Evolutionary conservation across 176 grass and related monocot species (phyloP), one percentile per base, ranked within the genome.

Genomic region (Ensete ventricosum): DNA sequence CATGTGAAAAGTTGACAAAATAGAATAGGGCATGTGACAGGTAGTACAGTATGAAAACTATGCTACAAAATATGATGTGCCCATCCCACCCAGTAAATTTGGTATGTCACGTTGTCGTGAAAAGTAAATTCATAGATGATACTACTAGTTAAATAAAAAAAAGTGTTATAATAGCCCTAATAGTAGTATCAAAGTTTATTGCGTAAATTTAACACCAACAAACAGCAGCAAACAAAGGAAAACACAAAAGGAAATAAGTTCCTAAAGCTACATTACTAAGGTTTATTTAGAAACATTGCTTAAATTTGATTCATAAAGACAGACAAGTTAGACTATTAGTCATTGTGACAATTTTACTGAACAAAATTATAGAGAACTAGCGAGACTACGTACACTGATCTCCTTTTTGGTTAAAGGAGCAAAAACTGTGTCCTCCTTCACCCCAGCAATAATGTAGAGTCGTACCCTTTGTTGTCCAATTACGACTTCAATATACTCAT

Each of bases 341-440:
- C 8, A 29, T 55, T 9, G 23, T 34, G 19, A 74, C 20, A 64
- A 9, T 22, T 55, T 62, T 23, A 52, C 10, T n/a, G 24, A 68
- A 54, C 23, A 78, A 52, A 77, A 48, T 23, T 55, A 14, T n/a
- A 68, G 52, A 62, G 53, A 70, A 25, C 21, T 29, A 12, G 26
- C 24, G 26, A 62, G 11, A 80, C 53, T 60, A 22, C 85, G 59
- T 93, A 98, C 94, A 83, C 94, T 98, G 66, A 98, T 98, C 78
- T 98, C 94, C 82, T 98, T 98, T 85, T 98, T 98, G 55, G 94
- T 98, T 82, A 84, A 83, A 85, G 94, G 90, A 29, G 90, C 90
- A 70, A 98, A 98, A 62, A 88, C 57, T 78, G 90, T 93, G 78
- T 93, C 88, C 51, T 83, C 86, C 72, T 86, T 91, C 83, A 98